Base-by-base conservation (phyloP, 2,329 filamentous ascomycete genomes). In the Ceratocystis papillata region DNA sequence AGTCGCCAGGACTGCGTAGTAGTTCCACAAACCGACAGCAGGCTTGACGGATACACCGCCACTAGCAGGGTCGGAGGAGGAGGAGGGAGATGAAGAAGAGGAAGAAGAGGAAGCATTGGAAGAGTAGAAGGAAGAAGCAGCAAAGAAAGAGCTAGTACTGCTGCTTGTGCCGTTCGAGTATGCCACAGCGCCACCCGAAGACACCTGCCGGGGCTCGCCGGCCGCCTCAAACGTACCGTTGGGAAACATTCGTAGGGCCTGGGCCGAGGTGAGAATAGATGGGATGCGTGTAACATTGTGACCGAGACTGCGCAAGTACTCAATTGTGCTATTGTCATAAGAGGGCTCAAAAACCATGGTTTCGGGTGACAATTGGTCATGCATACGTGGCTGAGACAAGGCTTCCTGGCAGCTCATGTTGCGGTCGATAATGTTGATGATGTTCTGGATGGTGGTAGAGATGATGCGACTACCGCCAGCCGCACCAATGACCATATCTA, bases 381-480 rank as follows among this genome's bases (percentile, higher is more conserved):
- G 91, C 28, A 96, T 74, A 0, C 92, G 78, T 0, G 89, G 88
- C 68, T 82, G 75, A 0, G 81, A 82, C 0, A 96, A 76, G 0
- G 90, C 87, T 62, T 88, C 78, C 0, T 78, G 74, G 0, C 84
- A 78, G 0, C 80, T 84, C 76, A 90, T 77, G 2, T 76, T 75
- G 45, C 82, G 81, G 70, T 95, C 90, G 0, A 96, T 76, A 0
- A 91, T 81, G 70, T 91, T 81, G 72, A 89, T 85, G 3, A 91
- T 77, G 66, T 86, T 87, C 74, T 94, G 90, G n/a, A 91, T 81
- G 0, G 87, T 93, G 0, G 89, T 78, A 0, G 90, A 95, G 71
- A 90, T 93, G 74, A 96, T 96, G 2, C 89, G 81, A 53, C 86
- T 90, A 0, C 92, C 92, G 0, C 92, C 92, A 0, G 91, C 90